These are phyloP conservation scores for Intubia oerlemansii DNA, from an alignment of 2,329 filamentous ascomycete genomes.

Conservation along the genomic window DNA sequence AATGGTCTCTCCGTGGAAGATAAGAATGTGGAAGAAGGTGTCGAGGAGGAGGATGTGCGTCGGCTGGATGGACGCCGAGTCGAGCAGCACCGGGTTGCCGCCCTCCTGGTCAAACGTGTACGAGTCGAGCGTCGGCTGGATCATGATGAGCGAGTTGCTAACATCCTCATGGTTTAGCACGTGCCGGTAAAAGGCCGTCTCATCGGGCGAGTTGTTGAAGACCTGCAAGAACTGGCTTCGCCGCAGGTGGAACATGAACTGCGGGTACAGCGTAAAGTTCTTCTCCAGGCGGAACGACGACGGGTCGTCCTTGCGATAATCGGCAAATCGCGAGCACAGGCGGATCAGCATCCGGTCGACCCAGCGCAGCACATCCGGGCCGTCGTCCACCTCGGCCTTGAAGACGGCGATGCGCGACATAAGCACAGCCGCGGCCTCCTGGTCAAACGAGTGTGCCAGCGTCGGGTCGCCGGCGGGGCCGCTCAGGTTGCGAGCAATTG, in stretches of 20 bases:
- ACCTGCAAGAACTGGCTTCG: conserved; percentile 95
- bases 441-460: conserved; percentile 91
- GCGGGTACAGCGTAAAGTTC: conserved; percentile 96
- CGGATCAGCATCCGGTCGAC: conserved; percentile 97
- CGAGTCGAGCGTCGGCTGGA: conserved; percentile 89
- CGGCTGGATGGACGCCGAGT: conserved; percentile 89
- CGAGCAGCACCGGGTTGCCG: conserved; percentile 77
- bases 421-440: conserved; percentile 88
- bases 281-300: conserved; percentile 94
- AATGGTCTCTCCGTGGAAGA: conserved; percentile 96
- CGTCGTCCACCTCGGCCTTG: conserved; percentile 96
- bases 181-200: conserved; percentile 97
- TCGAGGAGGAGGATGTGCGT: conserved; percentile 87
- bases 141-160: conserved; percentile 94
- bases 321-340: conserved; percentile 86
- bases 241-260: conserved; percentile 98
- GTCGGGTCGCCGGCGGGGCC: conserved; percentile 87
- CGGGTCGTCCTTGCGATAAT: conserved; percentile 95
- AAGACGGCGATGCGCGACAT: conserved; percentile 99
- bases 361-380: conserved; percentile 94
- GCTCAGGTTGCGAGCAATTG: conserved; percentile 74
- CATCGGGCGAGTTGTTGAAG: conserved; percentile 98
- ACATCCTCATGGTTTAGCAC: conserved; percentile 95
- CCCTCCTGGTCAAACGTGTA: conserved; percentile 96
- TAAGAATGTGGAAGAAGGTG: conserved; percentile 98